These are phyloP conservation scores for Clonostachys chloroleuca DNA, from an alignment of 2,329 filamentous ascomycete species.

Conservation along the genomic window DNA sequence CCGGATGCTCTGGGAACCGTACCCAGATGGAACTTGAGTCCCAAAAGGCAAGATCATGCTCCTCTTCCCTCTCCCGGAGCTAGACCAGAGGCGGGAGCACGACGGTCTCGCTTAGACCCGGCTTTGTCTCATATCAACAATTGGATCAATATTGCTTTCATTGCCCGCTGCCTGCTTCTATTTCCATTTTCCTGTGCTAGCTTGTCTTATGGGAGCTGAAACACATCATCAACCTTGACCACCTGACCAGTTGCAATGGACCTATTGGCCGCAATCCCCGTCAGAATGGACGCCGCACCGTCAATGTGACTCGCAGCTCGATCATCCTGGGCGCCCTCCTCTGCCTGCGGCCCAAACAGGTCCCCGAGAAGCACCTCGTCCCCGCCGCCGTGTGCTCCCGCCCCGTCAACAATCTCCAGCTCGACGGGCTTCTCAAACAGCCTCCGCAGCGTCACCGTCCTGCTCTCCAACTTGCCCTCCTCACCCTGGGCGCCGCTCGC, in stretches of 20 bases:
- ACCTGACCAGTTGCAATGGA: slow-evolving; percentile 53
- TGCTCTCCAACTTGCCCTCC: slow-evolving; percentile 47
- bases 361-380: slow-evolving; percentile 53
- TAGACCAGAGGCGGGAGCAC: no score
- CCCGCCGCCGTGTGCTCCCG: slow-evolving; percentile 56
- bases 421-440: slow-evolving; percentile 53
- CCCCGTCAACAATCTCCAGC: slow-evolving; percentile 44
- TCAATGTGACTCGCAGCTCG: slow-evolving; percentile 55
- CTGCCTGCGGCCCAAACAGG: slow-evolving; percentile 40
- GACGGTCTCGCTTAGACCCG: no score
- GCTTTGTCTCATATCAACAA: not conserved
- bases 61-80: no score
- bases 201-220: slow-evolving; percentile 10
- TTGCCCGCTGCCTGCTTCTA: not conserved
- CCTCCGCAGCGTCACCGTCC: slow-evolving; percentile 42
- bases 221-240: slow-evolving; percentile 48
- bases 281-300: slow-evolving; percentile 54
- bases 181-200: not conserved
- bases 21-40: no score
- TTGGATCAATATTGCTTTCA: not conserved
- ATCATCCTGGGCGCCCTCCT: slow-evolving; percentile 34
- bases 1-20: no score
- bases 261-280: slow-evolving; percentile 53
- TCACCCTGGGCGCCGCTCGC: slow-evolving; percentile 52
- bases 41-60: no score